A percentile compares a stretch with the other conserved stretches of the same genome.
These are phyloP conservation scores for Dactylellina sp. DNA, from an alignment of 2,329 filamentous ascomycete species.

Conservation along the genomic window DNA sequence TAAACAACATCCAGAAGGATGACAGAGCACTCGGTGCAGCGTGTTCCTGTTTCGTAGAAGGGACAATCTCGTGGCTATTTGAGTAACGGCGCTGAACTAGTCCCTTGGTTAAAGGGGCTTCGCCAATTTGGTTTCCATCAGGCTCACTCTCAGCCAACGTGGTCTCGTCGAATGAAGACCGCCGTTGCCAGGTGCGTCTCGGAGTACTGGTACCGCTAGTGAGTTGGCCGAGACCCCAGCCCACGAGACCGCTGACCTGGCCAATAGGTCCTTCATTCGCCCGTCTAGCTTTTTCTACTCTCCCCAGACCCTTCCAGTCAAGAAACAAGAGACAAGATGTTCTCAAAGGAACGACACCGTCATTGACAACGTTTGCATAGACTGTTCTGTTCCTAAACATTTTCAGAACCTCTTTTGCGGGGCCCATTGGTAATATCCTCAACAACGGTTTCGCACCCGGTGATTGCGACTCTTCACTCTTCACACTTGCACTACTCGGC, in stretches of 20 bases:
- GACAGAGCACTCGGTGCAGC: conserved; percentile 38
- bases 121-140: conserved; percentile 16
- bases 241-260: conserved; percentile 89
- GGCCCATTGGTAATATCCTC: conserved; percentile 88
- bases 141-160: conserved; percentile 38
- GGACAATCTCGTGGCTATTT: conserved; percentile 24
- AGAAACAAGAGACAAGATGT: conserved; percentile 97
- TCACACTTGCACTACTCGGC: conserved; percentile 59
- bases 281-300: conserved; percentile 91
- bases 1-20: conserved; percentile 50
- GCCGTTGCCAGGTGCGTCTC: conserved; percentile 43
- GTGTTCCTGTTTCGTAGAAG: conserved; percentile 34
- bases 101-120: conserved; percentile 43
- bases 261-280: conserved; percentile 74
- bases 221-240: conserved; percentile 94
- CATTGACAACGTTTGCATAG: conserved; percentile 97
- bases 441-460: conserved; percentile 89
- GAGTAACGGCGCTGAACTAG: conserved; percentile 39
- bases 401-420: conserved; percentile 85
- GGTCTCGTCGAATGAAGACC: conserved; percentile 43
- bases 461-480: conserved; percentile 73
- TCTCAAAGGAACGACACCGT: conserved; percentile 92
- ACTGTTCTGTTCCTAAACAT: conserved; percentile 91
- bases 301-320: conserved; percentile 92
- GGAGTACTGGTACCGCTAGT: conserved; percentile 63